Percentiles rank a stretch among this genome's conserved stretches.
Evolutionary conservation across 2,329 filamentous ascomycete species (phyloP).

Genomic region (Boeremia exigua): DNA sequence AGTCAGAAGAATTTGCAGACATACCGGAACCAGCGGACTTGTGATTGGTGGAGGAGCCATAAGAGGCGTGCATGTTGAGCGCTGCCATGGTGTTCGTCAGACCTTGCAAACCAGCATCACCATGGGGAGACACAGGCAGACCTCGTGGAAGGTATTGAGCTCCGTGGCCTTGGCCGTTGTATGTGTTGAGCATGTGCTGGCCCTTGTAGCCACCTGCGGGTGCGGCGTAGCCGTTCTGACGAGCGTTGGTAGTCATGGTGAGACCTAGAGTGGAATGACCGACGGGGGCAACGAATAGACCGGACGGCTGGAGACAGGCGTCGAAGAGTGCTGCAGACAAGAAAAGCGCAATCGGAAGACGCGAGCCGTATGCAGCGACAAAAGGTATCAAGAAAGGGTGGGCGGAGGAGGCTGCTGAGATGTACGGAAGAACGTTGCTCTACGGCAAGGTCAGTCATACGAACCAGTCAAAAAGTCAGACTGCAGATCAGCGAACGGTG

Average conservation of each 20-base stretch:
- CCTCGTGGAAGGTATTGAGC: conserved; percentile 46
- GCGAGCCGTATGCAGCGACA: conserved; percentile 18
- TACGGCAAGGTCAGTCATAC: conserved; percentile 22
- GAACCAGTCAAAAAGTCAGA: background rate
- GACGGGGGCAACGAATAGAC: background rate
- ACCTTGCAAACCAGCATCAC: conserved; percentile 39
- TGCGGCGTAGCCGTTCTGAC: conserved; percentile 39
- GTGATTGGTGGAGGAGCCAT: conserved; percentile 38
- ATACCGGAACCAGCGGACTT: conserved; percentile 43
- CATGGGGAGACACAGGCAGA: conserved; percentile 41
- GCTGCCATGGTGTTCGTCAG: conserved; percentile 46
- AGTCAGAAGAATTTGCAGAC: conserved; percentile 44
- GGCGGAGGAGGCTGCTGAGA: conserved; percentile 33
- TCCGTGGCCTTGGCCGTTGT: conserved; percentile 40
- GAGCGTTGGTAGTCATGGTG: conserved; percentile 40
- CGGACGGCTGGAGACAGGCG: conserved; percentile 1
- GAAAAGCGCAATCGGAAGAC: conserved; percentile 11
- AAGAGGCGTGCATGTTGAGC: conserved; percentile 45
- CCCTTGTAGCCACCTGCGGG: conserved; percentile 38
- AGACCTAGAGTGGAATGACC: background rate
- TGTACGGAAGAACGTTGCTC: conserved; percentile 43
- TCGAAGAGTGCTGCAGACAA: conserved; percentile 9
- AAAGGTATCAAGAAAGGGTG: conserved; percentile 23
- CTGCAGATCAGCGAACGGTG: conserved; percentile 22
- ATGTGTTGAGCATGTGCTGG: conserved; percentile 40